Conservation (phyloP, 257 asterid species). For the Nicotiana tabacum region DNA sequence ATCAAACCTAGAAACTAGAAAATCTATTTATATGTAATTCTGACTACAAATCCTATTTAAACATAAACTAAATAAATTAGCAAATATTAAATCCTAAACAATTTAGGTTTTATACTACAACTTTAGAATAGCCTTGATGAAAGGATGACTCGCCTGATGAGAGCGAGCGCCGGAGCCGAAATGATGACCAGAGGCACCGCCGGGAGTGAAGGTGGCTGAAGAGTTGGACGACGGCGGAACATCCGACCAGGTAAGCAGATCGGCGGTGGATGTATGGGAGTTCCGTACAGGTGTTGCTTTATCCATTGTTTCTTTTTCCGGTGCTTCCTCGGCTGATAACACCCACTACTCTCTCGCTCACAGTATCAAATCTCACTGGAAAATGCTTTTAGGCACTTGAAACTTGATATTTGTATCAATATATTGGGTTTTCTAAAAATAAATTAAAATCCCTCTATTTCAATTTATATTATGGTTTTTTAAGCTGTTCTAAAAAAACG, state of each 20-base stretch:
- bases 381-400: background rate
- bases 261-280: constrained; percentile 61
- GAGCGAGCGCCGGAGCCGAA: constrained; percentile 28
- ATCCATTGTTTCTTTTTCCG: background rate
- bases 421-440: too few species aligned
- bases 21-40: too few species aligned
- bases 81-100: too few species aligned
- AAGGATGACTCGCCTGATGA: constrained; percentile 33
- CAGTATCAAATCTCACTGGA: background rate
- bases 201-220: constrained; percentile 21
- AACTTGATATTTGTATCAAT: too few species aligned
- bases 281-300: constrained; percentile 49
- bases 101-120: too few species aligned
- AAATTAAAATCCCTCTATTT: too few species aligned
- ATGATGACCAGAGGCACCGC: constrained; percentile 11
- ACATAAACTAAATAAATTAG: too few species aligned
- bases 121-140: background rate
- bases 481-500: too few species aligned
- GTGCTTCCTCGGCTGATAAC: background rate
- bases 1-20: too few species aligned
- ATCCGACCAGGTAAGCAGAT: constrained; percentile 73
- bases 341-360: background rate
- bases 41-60: too few species aligned
- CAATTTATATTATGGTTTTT: too few species aligned
- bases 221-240: constrained; percentile 24